Evolutionary conservation across 306 rosid species (phyloP).

Genomic region (Psophocarpus tetragonolobus): DNA sequence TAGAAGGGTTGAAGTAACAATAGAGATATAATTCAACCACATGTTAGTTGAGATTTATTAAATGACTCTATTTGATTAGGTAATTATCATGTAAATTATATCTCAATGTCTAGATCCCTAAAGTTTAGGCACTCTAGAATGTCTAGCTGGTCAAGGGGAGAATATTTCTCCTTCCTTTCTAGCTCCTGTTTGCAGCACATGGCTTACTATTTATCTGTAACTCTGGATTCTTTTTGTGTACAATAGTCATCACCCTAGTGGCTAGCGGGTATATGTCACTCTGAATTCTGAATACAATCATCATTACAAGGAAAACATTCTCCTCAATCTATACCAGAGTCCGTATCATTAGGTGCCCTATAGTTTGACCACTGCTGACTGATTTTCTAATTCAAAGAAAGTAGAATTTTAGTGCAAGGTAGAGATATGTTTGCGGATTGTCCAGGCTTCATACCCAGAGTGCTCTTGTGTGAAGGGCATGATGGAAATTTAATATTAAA

Average conservation of each 20-base stretch:
- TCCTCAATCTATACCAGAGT: neutral
- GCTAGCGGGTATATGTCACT: too few species aligned
- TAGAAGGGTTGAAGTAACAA: neutral
- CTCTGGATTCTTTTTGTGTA: neutral
- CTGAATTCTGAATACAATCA: neutral
- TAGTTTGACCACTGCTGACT: neutral
- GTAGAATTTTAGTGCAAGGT: neutral
- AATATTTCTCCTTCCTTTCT: neutral
- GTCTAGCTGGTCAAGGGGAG: neutral
- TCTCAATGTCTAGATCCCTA: neutral
- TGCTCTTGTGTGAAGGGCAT: neutral
- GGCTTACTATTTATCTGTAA: neutral
- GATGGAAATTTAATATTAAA: neutral
- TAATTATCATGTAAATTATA: neutral
- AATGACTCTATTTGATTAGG: neutral
- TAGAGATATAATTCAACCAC: neutral
- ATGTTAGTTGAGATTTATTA: neutral
- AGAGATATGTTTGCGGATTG: neutral
- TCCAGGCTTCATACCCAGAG: neutral
- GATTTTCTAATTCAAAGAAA: neutral
- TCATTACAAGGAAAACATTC: neutral
- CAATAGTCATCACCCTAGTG: too few species aligned
- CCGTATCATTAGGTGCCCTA: neutral
- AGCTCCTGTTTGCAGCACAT: neutral
- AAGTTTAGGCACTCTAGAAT: neutral